A percentile compares a stretch with the other conserved stretches of the same genome.
phyloP scores from a whole-genome alignment of 331 rosid species.

The Quercus lobata region DNA sequence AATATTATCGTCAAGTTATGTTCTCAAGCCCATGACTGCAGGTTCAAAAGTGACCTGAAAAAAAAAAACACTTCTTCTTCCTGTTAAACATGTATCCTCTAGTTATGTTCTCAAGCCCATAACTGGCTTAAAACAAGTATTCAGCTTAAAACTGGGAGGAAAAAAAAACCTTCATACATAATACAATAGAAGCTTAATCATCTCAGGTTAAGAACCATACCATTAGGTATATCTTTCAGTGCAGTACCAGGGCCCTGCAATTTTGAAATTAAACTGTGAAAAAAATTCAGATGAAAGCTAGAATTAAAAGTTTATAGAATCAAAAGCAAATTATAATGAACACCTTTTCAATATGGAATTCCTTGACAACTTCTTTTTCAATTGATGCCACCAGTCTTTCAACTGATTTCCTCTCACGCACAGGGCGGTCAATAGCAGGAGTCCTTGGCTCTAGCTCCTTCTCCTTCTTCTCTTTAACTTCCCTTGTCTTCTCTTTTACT shows the following conservation, averaged over 20 bases:
- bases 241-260: constrained; percentile 90
- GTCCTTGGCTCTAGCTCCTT: constrained; percentile 65
- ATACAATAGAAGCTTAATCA: not conserved
- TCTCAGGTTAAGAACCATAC: constrained; percentile 39
- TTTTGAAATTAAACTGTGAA: constrained; percentile 24
- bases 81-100: not conserved
- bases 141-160: not conserved
- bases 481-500: constrained; percentile 43
- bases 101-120: too few relatives aligned
- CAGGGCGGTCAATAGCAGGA: constrained; percentile 80
- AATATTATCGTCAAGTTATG: not conserved
- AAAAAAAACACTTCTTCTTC: not conserved
- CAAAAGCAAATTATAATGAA: constrained; percentile 1
- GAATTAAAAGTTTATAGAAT: not conserved
- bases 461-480: constrained; percentile 17
- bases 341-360: constrained; percentile 87
- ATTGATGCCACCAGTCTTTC: constrained; percentile 90
- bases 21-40: not conserved
- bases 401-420: constrained; percentile 92
- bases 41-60: not conserved
- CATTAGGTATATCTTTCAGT: constrained; percentile 93
- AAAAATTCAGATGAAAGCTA: constrained; percentile 13
- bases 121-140: not conserved
- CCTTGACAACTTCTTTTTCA: constrained; percentile 68
- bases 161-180: not conserved